Evolutionary conservation across 2,329 filamentous ascomycete species (phyloP), one percentile per base, ranked within the genome.

Genomic region (Hyphodiscus sp.): DNA sequence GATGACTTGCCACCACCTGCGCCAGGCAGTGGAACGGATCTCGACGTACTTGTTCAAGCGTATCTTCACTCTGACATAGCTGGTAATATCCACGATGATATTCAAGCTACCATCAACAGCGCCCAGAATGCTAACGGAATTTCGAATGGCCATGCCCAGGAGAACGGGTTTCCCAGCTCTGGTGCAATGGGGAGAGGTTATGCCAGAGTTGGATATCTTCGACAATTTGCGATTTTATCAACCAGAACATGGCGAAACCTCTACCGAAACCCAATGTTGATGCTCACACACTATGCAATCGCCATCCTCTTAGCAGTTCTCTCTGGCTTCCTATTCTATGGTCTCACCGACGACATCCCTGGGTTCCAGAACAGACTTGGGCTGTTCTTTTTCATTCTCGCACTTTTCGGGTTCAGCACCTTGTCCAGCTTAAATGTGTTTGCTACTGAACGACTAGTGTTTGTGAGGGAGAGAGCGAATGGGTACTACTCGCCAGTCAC

Each of bases 251-350:
- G 92, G 92, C 91, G 88, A 67, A 99, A 99, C 67, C 78, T 99
- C 7, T 97, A 99, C 74, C 85, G 94, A 53, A 96, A 99, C 69
- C 94, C 94, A 1, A 91, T 97, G 81, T 76, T 99, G 55, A 99
- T 99, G 94, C 80, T 99, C 54, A 96, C 91, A 0, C 94, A 99
- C 72, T 99, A 97, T 68, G 94, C 94, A 41, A 97, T 96, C 61
- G 91, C 94, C 8, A 97, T 99, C 56, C 74, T 97, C 0, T 80
- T 99, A 6, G 94, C 91, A 1, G 92, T 97, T 5, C 87, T 99
- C 54, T 91, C 92, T 1, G 94, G 94, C 2, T 97, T 89, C 71
- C 79, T 99, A 13, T 99, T 97, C 75, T 99, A 97, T 64, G 94
- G 92, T 2, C 77, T 99, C 47, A 96, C 91, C 0, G 91, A 96